Base-by-base conservation (phyloP, 208 protist species). In the Vickermania spadyakhi region DNA sequence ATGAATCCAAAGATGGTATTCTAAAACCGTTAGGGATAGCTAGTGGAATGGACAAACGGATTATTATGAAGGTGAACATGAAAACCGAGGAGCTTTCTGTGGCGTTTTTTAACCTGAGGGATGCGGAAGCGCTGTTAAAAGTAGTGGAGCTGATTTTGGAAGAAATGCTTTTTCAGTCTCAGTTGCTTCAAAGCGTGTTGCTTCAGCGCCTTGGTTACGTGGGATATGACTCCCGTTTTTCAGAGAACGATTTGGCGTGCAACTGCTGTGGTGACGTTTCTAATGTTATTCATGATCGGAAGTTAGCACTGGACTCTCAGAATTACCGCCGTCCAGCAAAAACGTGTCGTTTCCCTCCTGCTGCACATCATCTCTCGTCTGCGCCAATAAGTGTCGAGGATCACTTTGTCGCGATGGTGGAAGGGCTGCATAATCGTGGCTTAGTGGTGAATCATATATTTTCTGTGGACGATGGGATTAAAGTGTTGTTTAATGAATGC, bases 351-450 rank as follows among this genome's bases (percentile, higher is more conserved):
- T 92, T 94, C 58, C 67, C 66, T 27, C 31, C 73, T 1, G 29
- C 57, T 7, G 45, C 65, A 13, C n/a, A n/a, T n/a, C n/a, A n/a
- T n/a, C 62, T 55, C 11, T 25, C 49, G 0, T 57, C 71, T 25
- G 31, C 14, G 13, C 62, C 55, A 14, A 56, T 52, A 18, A 70
- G 71, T 21, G 81, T 87, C 54, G 60, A 72, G 23, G 18, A 18
- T 45, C 36, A 18, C 11, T 72, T 91, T 3, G 68, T 71, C 1
- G 62, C 87, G 3, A 73, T 92, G 42, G 53, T 92, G 1, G 82
- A 94, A 31, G 84, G 88, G 5, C 68, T 94, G n/a, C 85, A 83
- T 57, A 94, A 94, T 60, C 81, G 85, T 28, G 88, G 88, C 1
- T 75, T 92, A 52, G 74, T 91, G 50, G 72, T 89, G 13, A 89